These are phyloP conservation scores for Pleurotus salmoneostramineus DNA, from an alignment of 768 basidiomycete species.

Conservation along the genomic window DNA sequence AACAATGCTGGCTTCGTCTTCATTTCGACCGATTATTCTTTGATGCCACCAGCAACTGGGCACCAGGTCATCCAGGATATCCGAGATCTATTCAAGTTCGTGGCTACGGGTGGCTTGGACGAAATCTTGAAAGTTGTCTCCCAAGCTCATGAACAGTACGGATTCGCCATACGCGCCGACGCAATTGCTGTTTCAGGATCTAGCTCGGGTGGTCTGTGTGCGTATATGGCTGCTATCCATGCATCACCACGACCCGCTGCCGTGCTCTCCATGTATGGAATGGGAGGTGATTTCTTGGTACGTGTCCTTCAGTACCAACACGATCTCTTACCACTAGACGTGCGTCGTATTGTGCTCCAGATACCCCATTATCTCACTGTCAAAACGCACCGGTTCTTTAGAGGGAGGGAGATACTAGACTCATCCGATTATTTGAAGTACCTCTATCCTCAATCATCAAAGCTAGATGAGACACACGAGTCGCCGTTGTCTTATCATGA, in stretches of 20 bases:
- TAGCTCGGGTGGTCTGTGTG: constrained; percentile 62
- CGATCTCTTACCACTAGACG: not conserved
- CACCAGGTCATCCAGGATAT: constrained; percentile 59
- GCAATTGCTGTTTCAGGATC: constrained; percentile 51
- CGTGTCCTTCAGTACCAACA: constrained; percentile 10
- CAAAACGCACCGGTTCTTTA: constrained; percentile 49
- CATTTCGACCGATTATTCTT: constrained; percentile 60
- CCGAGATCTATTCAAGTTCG: constrained; percentile 48
- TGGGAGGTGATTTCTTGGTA: constrained; percentile 59
- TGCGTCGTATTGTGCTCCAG: constrained; percentile 22
- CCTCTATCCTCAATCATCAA: constrained; percentile 35
- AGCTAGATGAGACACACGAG: constrained; percentile 24
- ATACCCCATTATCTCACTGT: constrained; percentile 44
- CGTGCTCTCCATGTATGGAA: constrained; percentile 54
- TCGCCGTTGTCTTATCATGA: constrained; percentile 47
- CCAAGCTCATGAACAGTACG: not conserved
- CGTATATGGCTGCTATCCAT: constrained; percentile 56
- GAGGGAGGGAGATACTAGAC: constrained; percentile 52
- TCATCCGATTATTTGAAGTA: constrained; percentile 40
- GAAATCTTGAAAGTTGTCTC: constrained; percentile 12
- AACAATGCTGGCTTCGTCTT: constrained; percentile 47
- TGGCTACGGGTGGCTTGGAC: constrained; percentile 22
- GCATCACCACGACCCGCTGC: constrained; percentile 47
- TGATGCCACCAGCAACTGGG: constrained; percentile 50
- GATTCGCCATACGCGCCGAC: constrained; percentile 35